Evolutionary conservation across 345 rosid genomes (phyloP).

Genomic region (Ailanthus altissimus): DNA sequence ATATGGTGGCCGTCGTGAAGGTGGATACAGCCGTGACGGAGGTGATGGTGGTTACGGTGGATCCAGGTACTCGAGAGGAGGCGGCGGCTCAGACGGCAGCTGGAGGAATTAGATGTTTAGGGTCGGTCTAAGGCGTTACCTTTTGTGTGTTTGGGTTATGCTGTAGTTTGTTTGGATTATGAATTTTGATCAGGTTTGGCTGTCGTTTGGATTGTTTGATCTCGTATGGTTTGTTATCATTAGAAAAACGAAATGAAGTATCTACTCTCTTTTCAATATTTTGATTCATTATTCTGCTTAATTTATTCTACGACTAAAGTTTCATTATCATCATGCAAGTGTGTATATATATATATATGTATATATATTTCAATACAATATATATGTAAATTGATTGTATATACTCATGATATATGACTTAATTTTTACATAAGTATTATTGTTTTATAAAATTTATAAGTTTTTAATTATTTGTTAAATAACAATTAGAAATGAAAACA

Average conservation of each 20-base stretch:
- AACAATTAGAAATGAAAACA: too few relatives aligned
- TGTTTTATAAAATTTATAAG: too few relatives aligned
- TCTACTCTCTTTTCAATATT: neutral
- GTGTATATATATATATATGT: too few relatives aligned
- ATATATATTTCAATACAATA: too few relatives aligned
- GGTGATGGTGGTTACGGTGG: constrained; percentile 41
- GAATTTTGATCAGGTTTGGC: neutral
- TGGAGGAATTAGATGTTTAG: constrained; percentile 50
- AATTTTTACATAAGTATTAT: too few relatives aligned
- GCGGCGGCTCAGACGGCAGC: constrained; percentile 50
- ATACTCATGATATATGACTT: too few relatives aligned
- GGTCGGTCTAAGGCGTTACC: neutral
- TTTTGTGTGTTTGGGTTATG: neutral
- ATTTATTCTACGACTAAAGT: too few relatives aligned
- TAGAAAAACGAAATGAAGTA: constrained; percentile 6
- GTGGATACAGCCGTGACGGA: constrained; percentile 40
- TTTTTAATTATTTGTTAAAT: too few relatives aligned
- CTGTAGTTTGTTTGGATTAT: too few relatives aligned
- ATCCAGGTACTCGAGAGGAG: constrained; percentile 55
- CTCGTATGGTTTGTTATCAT: neutral
- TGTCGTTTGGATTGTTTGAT: neutral
- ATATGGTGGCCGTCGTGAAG: constrained; percentile 39
- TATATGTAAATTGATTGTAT: too few relatives aligned
- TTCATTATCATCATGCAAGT: too few relatives aligned
- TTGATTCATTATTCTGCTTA: too few relatives aligned